Conservation (phyloP, 352 stramenopile species). For the Phytophthora sp. region DNA sequence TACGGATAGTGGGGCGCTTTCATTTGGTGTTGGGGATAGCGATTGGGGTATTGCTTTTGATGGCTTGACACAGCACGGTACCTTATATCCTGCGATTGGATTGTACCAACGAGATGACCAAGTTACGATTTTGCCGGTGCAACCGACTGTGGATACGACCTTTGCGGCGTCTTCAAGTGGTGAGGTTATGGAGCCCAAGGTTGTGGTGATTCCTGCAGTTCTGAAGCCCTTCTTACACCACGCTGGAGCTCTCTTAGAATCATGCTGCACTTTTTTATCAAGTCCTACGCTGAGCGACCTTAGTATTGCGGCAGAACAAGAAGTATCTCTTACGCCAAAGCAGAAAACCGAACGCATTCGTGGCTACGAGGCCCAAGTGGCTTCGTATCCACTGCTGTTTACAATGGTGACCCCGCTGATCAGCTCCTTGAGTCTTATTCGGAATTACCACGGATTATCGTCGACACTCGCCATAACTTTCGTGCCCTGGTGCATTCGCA, state of each 20-base stretch:
- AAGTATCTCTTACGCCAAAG: slow-evolving; percentile 7
- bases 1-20: slow-evolving; percentile 86
- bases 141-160: slow-evolving; percentile 41
- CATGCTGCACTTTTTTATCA: slow-evolving; percentile 56
- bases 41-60: slow-evolving; percentile 92
- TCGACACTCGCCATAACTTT: slow-evolving; percentile 78
- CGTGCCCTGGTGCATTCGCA: slow-evolving; percentile 77
- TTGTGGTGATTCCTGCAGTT: slow-evolving; percentile 65
- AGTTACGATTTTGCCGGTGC: slow-evolving; percentile 84
- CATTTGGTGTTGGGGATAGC: slow-evolving; percentile 86
- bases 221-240: slow-evolving; percentile 84
- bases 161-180: slow-evolving; percentile 31
- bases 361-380: slow-evolving; percentile 43
- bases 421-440: slow-evolving; percentile 67
- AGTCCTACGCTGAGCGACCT: slow-evolving; percentile 31
- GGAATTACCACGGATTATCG: slow-evolving; percentile 70
- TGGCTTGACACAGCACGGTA: slow-evolving; percentile 87
- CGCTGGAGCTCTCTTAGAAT: slow-evolving; percentile 59
- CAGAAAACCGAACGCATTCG: slow-evolving; percentile 21
- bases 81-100: slow-evolving; percentile 86
- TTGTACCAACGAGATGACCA: slow-evolving; percentile 91
- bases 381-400: slow-evolving; percentile 59
- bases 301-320: slow-evolving; percentile 27
- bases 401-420: slow-evolving; percentile 70
- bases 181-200: slow-evolving; percentile 36